Conservation (phyloP, 495 filamentous ascomycete species). For the Mytilinidion resinicola region DNA sequence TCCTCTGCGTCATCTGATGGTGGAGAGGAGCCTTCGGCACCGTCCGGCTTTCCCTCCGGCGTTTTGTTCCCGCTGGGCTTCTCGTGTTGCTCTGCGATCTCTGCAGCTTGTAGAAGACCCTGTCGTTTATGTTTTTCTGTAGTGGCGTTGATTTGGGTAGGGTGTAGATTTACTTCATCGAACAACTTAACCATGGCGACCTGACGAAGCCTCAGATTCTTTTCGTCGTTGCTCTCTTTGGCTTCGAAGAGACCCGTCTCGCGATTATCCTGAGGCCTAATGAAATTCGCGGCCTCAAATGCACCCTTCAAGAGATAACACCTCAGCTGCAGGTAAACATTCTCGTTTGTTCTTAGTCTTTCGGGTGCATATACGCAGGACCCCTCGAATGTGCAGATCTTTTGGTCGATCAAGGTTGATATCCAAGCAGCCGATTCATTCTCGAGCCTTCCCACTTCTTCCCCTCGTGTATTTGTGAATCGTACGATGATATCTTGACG, state of each 20-base stretch:
- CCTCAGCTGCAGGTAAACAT: constrained; percentile 77
- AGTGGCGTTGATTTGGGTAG: constrained; percentile 63
- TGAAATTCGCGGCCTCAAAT: constrained; percentile 58
- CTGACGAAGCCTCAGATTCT: constrained; percentile 74
- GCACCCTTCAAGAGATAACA: constrained; percentile 69
- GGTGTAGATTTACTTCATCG: constrained; percentile 76
- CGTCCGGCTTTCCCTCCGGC: constrained; percentile 14
- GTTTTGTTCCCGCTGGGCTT: constrained; percentile 45
- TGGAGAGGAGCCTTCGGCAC: constrained; percentile 39
- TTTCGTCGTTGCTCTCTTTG: constrained; percentile 81
- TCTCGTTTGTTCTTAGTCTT: constrained; percentile 79
- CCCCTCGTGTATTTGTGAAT: constrained; percentile 73
- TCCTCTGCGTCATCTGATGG: constrained; percentile 69
- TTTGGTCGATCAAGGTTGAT: constrained; percentile 86
- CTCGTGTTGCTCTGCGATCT: constrained; percentile 73
- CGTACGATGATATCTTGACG: constrained; percentile 82
- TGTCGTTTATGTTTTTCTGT: constrained; percentile 73
- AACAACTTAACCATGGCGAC: constrained; percentile 84
- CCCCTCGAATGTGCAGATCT: constrained; percentile 80
- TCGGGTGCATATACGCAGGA: constrained; percentile 88
- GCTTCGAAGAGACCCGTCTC: constrained; percentile 67
- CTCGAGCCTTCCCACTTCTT: constrained; percentile 82
- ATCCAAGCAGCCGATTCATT: constrained; percentile 92
- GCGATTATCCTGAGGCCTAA: constrained; percentile 57
- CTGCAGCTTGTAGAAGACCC: constrained; percentile 76